A percentile compares a stretch with the other conserved stretches of the same genome.
phyloP scores from a whole-genome alignment of 352 stramenopile genomes.

The Globisporangium iwayamae region DNA sequence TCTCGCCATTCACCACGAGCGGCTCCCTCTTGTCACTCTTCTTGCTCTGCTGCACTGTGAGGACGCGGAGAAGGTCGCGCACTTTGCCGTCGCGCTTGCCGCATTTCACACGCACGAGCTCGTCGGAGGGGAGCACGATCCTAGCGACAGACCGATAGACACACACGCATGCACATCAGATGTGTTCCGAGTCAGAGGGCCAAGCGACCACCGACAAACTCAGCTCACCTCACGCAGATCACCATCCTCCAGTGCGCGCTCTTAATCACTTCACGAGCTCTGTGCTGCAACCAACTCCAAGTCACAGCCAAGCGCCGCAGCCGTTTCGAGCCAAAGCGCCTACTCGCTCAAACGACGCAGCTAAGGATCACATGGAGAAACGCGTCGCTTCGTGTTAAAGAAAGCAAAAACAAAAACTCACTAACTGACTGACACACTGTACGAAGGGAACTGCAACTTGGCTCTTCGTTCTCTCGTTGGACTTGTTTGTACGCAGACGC shows the following conservation, averaged over 20 bases:
- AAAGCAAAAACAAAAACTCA: no score
- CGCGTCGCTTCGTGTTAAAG: no score
- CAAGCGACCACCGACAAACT: neutral
- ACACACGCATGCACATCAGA: no score
- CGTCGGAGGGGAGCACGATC: slow-evolving; percentile 33
- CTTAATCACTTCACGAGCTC: neutral
- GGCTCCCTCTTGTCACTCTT: neutral
- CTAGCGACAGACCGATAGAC: slow-evolving; percentile 5
- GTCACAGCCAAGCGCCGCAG: neutral
- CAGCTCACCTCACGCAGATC: slow-evolving; percentile 3
- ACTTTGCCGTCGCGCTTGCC: neutral
- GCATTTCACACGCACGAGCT: slow-evolving; percentile 33
- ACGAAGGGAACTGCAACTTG: no score
- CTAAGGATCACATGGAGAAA: no score
- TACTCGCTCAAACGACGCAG: no score
- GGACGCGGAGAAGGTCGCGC: neutral
- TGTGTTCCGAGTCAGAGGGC: neutral
- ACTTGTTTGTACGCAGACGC: no score
- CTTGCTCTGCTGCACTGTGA: neutral
- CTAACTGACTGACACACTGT: no score
- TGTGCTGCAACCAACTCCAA: no score
- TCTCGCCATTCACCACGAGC: neutral
- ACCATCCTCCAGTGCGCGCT: neutral
- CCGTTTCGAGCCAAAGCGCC: neutral
- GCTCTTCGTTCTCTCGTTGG: no score